These are phyloP conservation scores for Phytopythium helicoides DNA, from an alignment of 352 stramenopile genomes.

Conservation along the genomic window DNA sequence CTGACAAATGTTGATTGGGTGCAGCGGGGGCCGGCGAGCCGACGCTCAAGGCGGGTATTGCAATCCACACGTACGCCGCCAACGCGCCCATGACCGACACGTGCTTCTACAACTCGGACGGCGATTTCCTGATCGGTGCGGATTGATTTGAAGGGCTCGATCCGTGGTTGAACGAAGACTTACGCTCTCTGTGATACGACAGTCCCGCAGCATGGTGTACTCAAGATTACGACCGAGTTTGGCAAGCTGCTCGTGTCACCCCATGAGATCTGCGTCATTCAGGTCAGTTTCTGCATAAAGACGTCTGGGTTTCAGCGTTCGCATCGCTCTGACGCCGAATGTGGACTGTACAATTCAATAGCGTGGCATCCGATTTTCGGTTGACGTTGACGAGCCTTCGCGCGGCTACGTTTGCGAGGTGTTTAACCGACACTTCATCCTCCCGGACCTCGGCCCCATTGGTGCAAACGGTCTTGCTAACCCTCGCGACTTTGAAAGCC, in stretches of 20 bases:
- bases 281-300: constrained; percentile 24
- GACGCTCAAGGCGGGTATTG: constrained; percentile 89
- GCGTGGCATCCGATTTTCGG: constrained; percentile 92
- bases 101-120: constrained; percentile 95
- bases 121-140: constrained; percentile 93
- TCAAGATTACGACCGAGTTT: constrained; percentile 94
- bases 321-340: neutral
- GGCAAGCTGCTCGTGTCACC: constrained; percentile 84
- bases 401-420: constrained; percentile 96
- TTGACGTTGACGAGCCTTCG: constrained; percentile 81
- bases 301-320: neutral
- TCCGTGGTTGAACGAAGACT: too few relatives aligned
- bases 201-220: constrained; percentile 89
- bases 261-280: constrained; percentile 95
- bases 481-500: constrained; percentile 93
- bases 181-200: neutral
- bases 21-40: constrained; percentile 84
- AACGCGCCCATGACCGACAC: constrained; percentile 89
- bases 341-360: constrained; percentile 5
- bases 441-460: constrained; percentile 95
- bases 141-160: too few relatives aligned
- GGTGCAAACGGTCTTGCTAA: constrained; percentile 96
- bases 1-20: neutral
- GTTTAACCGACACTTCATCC: constrained; percentile 93
- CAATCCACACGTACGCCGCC: constrained; percentile 93